A percentile compares a stretch with the other conserved stretches of the same genome.
These are phyloP conservation scores for Fragaria vesca DNA, from an alignment of 306 rosid genomes.

Conservation along the genomic window DNA sequence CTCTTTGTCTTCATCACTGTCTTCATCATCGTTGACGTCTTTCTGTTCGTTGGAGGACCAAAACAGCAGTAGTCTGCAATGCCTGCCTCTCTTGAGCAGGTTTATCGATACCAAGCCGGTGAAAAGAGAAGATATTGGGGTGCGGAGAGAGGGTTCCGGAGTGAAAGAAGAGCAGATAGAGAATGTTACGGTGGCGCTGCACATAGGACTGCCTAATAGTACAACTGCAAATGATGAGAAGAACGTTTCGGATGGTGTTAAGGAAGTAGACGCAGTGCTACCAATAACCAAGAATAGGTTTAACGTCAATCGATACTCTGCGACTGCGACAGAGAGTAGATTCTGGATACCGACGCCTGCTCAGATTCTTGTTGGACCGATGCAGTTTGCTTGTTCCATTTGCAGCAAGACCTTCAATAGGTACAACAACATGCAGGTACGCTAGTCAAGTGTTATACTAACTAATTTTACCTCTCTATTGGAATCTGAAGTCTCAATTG, in stretches of 20 bases:
- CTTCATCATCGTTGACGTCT: slow-evolving; percentile 30
- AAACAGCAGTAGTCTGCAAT: slow-evolving; percentile 36
- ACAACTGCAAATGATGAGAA: slow-evolving; percentile 7
- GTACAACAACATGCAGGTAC: slow-evolving; percentile 99
- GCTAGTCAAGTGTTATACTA: neutral
- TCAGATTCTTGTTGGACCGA: slow-evolving; percentile 93
- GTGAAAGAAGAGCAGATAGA: slow-evolving; percentile 54
- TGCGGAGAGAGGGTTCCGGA: slow-evolving; percentile 37
- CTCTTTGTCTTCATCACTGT: slow-evolving; percentile 21
- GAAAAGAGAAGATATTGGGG: slow-evolving; percentile 36
- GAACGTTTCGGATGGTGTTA: slow-evolving; percentile 26
- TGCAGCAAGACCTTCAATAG: slow-evolving; percentile 95
- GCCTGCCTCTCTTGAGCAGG: slow-evolving; percentile 62
- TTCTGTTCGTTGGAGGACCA: slow-evolving; percentile 26
- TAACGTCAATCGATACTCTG: slow-evolving; percentile 37
- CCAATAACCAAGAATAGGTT: slow-evolving; percentile 36
- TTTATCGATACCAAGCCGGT: slow-evolving; percentile 23
- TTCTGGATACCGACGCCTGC: slow-evolving; percentile 98
- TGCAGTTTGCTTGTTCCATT: slow-evolving; percentile 95
- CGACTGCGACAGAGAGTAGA: slow-evolving; percentile 51
- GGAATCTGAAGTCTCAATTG: neutral
- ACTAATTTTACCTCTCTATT: neutral
- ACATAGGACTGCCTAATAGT: slow-evolving; percentile 74
- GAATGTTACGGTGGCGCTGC: slow-evolving; percentile 65
- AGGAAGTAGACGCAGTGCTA: slow-evolving; percentile 35